Conservation (phyloP, 2,329 filamentous ascomycete species). For the Byssochlamys sp. region DNA sequence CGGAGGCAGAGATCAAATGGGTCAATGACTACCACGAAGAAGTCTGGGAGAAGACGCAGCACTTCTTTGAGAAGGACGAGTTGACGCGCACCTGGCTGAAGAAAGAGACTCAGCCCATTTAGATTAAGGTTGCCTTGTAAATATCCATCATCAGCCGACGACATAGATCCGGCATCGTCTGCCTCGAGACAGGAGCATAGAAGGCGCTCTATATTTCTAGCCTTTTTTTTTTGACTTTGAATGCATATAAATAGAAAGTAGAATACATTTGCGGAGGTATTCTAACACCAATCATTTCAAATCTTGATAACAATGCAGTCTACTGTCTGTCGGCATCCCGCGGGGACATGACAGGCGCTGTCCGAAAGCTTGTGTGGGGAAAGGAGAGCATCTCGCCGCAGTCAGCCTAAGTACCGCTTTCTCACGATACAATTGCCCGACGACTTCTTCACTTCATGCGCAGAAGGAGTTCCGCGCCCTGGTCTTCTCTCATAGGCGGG, state of each 20-base stretch:
- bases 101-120: constrained; percentile 64
- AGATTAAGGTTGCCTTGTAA: constrained; percentile 15
- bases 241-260: too few species aligned
- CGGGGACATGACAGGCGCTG: neutral
- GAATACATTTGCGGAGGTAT: too few species aligned
- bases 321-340: neutral
- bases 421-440: neutral
- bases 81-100: constrained; percentile 70
- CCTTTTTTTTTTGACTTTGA: too few species aligned
- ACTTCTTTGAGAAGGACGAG: constrained; percentile 63
- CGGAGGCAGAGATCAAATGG: constrained; percentile 67
- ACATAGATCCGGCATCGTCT: neutral
- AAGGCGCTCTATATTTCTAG: neutral
- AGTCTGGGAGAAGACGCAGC: constrained; percentile 70
- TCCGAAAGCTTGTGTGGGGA: neutral
- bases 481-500: neutral
- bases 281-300: too few species aligned
- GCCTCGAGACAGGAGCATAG: neutral
- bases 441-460: neutral
- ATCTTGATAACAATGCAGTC: neutral
- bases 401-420: neutral
- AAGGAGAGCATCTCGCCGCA: neutral
- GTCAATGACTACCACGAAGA: constrained; percentile 76
- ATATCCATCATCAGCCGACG: neutral
- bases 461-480: neutral